Evolutionary conservation across 139 green algal genomes (phyloP).

Genomic region (Klebsormidium nitens): DNA sequence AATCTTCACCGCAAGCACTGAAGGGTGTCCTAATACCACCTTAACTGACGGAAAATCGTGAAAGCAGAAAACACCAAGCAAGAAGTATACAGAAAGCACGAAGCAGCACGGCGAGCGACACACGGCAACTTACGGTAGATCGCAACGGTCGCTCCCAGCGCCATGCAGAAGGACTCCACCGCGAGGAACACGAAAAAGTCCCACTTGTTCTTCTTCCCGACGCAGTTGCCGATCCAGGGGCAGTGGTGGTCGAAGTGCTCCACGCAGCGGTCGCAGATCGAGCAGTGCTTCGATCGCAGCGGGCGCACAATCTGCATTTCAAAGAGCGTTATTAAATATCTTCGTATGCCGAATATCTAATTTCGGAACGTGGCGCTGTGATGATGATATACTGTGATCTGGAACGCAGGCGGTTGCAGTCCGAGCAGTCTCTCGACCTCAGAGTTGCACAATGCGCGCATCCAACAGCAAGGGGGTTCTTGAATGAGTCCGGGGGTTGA

Average conservation of each 20-base stretch:
- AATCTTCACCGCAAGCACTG: not conserved
- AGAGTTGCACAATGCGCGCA: too few species aligned
- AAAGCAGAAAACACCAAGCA: conserved; percentile 13
- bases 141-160: conserved; percentile 44
- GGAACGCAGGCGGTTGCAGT: too few species aligned
- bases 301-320: conserved; percentile 31
- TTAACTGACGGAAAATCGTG: not conserved
- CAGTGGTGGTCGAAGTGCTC: conserved; percentile 97
- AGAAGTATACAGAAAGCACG: not conserved
- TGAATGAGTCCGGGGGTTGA: too few species aligned
- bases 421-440: too few species aligned
- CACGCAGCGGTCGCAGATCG: conserved; percentile 94
- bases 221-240: conserved; percentile 81
- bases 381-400: too few species aligned
- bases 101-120: not conserved
- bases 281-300: conserved; percentile 70
- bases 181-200: conserved; percentile 81
- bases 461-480: too few species aligned
- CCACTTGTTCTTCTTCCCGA: conserved; percentile 60
- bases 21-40: not conserved
- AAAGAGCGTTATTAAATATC: too few species aligned
- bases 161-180: conserved; percentile 74
- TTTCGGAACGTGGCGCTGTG: too few species aligned
- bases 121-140: conserved; percentile 32
- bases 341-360: too few species aligned